A percentile compares a stretch with the other conserved stretches of the same genome.
These are phyloP conservation scores for Beverwykella pulmonaria DNA, from an alignment of 495 filamentous ascomycete species.

Conservation along the genomic window DNA sequence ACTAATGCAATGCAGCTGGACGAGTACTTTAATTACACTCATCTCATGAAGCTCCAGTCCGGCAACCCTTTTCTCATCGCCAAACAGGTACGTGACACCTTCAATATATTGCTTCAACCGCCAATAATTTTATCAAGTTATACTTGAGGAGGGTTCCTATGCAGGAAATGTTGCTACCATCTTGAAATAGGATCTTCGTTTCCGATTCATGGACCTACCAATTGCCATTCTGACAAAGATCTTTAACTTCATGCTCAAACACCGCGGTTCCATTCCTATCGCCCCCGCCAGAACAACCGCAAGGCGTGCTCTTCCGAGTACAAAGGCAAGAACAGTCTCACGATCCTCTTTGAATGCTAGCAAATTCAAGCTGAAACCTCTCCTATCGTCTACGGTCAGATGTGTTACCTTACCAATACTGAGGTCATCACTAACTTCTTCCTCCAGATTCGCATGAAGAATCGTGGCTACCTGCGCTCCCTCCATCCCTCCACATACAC, in stretches of 20 bases:
- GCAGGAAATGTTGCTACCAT: slow-evolving; percentile 25
- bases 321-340: slow-evolving; percentile 4
- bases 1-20: slow-evolving; percentile 15
- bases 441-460: slow-evolving; percentile 7
- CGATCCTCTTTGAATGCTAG: slow-evolving; percentile 8
- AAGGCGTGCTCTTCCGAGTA: slow-evolving; percentile 18
- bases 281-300: background rate
- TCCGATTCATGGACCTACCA: slow-evolving; percentile 15
- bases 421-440: slow-evolving; percentile 18
- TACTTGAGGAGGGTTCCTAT: slow-evolving; percentile 20
- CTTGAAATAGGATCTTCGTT: slow-evolving; percentile 20
- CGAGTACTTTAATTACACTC: slow-evolving; percentile 16
- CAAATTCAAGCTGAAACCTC: slow-evolving; percentile 16
- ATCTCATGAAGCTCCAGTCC: slow-evolving; percentile 31
- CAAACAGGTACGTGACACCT: slow-evolving; percentile 10
- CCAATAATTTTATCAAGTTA: slow-evolving; percentile 3
- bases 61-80: slow-evolving; percentile 17
- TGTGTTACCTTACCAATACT: slow-evolving; percentile 19
- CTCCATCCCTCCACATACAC: slow-evolving; percentile 16
- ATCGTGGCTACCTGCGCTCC: background rate
- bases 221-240: slow-evolving; percentile 7
- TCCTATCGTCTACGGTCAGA: slow-evolving; percentile 19
- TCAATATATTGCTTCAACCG: background rate
- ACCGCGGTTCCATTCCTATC: slow-evolving; percentile 11
- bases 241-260: slow-evolving; percentile 2